Evolutionary conservation across 345 rosid species (phyloP), one percentile per base, ranked within the genome.

Genomic region (Barbarea vulgaris): DNA sequence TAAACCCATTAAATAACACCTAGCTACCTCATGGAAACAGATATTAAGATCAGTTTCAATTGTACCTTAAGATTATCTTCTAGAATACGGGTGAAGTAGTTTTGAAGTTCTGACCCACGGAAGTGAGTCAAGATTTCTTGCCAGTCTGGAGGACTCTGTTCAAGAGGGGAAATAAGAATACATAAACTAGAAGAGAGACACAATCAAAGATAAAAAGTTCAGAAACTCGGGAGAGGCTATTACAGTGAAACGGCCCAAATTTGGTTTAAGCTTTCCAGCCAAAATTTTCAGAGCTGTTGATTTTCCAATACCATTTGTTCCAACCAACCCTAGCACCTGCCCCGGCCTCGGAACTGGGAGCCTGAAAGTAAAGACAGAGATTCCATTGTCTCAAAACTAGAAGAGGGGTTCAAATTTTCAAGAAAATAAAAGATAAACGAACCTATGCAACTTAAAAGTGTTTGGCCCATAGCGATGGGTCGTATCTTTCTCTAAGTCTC

Each of bases 71-170:
- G 80, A 81, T 95, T 87, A 78, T 95, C 98, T 84, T 95, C 99
- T 68, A 95, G 77, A 41, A 95, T 90, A 50, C 99, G 94, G 41
- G 99, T 92, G 81, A 95, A 95, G 78, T 92, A 95, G 76, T 93
- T 95, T 79, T 95, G 99, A 68, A 95, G 84, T 73, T 95, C 99
- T 64, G 98, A 95, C 31, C 99, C 99, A 67, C 98, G 88, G 75
- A 95, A 95, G 73, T 95, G 87, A 24, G 99, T 92, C 88, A 95
- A 80, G 25, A 95, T 92, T 77, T 95, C 99, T 80, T 95, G 99
- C 99, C 99, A 95, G 81, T 95, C 98, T 21, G 99, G 99, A 83
- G 99, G 99, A 55, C 79, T 95, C 99, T 95, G 93, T 65, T 42
- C 44, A 72, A 57, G 51, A 54, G 24, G 21, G 10, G 41, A 56